Percentiles rank a stretch among this genome's conserved stretches.
phyloP scores from a whole-genome alignment of 352 stramenopile genomes.

The Phytopythium litorale region DNA sequence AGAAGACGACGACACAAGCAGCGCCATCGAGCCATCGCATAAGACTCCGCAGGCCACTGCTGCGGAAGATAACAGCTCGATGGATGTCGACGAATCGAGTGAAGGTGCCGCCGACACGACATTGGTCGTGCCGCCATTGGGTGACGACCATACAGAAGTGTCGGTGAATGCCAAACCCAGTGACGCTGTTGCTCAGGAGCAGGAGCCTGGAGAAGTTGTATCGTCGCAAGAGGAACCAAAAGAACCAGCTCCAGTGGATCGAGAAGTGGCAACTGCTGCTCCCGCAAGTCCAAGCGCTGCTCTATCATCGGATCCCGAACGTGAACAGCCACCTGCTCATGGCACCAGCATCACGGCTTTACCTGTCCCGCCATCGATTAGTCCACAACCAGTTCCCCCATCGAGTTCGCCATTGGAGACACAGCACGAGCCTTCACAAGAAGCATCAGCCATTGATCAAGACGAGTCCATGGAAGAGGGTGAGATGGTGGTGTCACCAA shows the following conservation, averaged over 20 bases:
- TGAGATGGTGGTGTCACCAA: not conserved
- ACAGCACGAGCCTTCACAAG: not conserved
- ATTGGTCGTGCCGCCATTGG: not conserved
- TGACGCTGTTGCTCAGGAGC: no score
- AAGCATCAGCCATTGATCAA: not conserved
- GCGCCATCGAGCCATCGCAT: not conserved
- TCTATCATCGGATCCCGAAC: not conserved
- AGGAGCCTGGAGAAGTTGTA: not conserved
- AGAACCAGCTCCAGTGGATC: not conserved
- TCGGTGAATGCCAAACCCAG: no score
- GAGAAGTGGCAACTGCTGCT: not conserved
- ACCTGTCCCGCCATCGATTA: not conserved
- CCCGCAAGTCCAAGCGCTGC: not conserved
- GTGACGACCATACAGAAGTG: not conserved
- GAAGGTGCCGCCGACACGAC: not conserved
- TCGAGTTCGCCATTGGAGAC: not conserved
- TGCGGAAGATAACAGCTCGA: not conserved
- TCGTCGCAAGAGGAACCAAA: not conserved
- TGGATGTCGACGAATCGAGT: not conserved
- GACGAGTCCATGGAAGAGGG: not conserved
- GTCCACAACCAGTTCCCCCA: not conserved
- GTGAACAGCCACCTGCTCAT: not conserved
- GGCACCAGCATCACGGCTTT: not conserved
- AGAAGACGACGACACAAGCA: conserved; percentile 1
- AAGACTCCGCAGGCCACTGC: not conserved